Conservation (phyloP, 495 filamentous ascomycete species). For the Letharia lupina region DNA sequence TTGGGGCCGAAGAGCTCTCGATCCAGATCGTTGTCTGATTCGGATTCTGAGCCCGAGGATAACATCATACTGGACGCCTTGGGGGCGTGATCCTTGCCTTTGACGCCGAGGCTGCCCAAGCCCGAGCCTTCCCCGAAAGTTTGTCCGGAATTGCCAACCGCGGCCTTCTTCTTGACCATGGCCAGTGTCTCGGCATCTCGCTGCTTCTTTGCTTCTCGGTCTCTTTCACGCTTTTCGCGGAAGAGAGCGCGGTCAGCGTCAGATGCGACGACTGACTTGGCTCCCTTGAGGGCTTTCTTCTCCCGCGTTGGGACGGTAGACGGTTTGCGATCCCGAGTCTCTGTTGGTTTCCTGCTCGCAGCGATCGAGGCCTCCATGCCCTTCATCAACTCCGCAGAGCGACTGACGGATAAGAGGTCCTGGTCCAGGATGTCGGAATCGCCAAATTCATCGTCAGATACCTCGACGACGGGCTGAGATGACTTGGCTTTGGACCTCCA, state of each 20-base stretch:
- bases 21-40: slow-evolving; percentile 61
- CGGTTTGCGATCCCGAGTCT: slow-evolving; percentile 29
- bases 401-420: slow-evolving; percentile 38
- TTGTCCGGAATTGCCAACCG: slow-evolving; percentile 47
- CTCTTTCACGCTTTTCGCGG: slow-evolving; percentile 60
- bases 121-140: slow-evolving; percentile 70
- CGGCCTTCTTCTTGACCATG: slow-evolving; percentile 47
- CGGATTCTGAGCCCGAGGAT: slow-evolving; percentile 60
- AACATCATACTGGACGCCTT: slow-evolving; percentile 83
- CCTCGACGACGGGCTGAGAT: slow-evolving; percentile 27
- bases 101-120: slow-evolving; percentile 62
- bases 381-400: slow-evolving; percentile 43
- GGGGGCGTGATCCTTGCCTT: slow-evolving; percentile 68
- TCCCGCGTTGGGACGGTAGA: slow-evolving; percentile 19
- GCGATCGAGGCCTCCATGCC: slow-evolving; percentile 34
- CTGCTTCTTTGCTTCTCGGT: slow-evolving; percentile 65
- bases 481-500: slow-evolving; percentile 28
- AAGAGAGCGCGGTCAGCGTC: slow-evolving; percentile 41
- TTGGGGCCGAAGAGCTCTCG: slow-evolving; percentile 49
- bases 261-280: slow-evolving; percentile 35
- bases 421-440: slow-evolving; percentile 35
- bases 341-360: slow-evolving; percentile 32
- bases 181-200: slow-evolving; percentile 60
- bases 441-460: slow-evolving; percentile 42
- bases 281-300: slow-evolving; percentile 33